phyloP scores from a whole-genome alignment of 106 monocot species.

The Dioscorea zingiberensis region DNA sequence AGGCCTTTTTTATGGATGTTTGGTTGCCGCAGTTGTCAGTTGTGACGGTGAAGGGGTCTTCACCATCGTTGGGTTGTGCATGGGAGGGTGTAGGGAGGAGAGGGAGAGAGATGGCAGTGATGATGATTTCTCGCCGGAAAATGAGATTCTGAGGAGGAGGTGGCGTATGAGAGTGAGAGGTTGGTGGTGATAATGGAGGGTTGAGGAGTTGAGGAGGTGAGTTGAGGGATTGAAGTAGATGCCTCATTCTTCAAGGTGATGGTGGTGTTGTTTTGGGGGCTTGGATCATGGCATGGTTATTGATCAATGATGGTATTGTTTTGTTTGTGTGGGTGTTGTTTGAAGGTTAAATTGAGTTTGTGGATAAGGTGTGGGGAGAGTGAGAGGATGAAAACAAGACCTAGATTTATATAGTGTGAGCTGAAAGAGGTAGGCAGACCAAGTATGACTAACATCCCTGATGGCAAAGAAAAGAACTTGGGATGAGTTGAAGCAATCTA shows the following conservation, averaged over 20 bases:
- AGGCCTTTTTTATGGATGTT: constrained; percentile 27
- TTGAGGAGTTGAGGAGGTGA: constrained; percentile 1
- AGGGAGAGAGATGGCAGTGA: constrained; percentile 11
- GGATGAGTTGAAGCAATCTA: too few species aligned
- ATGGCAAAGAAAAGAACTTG: too few species aligned
- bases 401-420: too few species aligned
- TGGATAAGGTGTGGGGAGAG: too few species aligned
- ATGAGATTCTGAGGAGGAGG: constrained; percentile 1
- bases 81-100: constrained; percentile 5
- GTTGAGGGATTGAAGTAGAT: constrained; percentile 3
- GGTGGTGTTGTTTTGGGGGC: too few species aligned
- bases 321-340: too few species aligned
- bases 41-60: neutral
- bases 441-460: too few species aligned
- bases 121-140: constrained; percentile 30
- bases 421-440: too few species aligned
- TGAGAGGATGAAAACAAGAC: too few species aligned
- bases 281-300: too few species aligned
- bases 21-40: neutral
- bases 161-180: neutral
- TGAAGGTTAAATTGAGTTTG: too few species aligned
- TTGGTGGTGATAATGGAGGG: neutral
- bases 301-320: too few species aligned
- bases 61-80: constrained; percentile 5
- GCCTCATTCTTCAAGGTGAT: constrained; percentile 1